Conservation (phyloP, 140 eudicot genomes). For the Cichorium intybus region DNA sequence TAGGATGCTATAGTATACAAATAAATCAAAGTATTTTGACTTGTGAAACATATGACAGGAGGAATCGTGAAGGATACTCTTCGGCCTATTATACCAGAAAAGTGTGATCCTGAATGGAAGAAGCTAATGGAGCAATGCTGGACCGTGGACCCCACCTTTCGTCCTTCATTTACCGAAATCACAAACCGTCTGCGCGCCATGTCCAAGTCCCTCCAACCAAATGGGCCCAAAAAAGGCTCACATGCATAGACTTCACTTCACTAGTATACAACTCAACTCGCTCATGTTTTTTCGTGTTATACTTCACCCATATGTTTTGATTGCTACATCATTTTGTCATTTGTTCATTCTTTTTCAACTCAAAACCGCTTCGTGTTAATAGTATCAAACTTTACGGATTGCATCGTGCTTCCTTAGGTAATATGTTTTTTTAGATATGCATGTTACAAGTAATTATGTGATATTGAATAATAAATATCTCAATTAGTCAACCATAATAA, state of each 20-base stretch:
- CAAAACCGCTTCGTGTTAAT: conserved; percentile 8
- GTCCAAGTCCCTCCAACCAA: conserved; percentile 57
- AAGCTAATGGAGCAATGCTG: conserved; percentile 91
- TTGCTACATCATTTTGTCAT: conserved; percentile 21
- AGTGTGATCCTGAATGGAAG: conserved; percentile 83
- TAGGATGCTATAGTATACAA: too few species aligned
- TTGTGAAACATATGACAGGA: conserved; percentile 35
- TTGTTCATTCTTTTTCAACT: conserved; percentile 34
- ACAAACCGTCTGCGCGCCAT: conserved; percentile 62
- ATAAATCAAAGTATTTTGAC: too few species aligned
- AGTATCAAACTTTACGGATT: conserved; percentile 18
- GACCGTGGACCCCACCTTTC: conserved; percentile 66
- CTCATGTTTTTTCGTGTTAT: conserved; percentile 15
- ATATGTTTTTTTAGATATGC: not conserved
- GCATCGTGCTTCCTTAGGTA: not conserved
- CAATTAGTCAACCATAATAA: too few species aligned
- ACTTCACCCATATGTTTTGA: not conserved
- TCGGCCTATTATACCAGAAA: conserved; percentile 73
- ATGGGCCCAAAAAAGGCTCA: conserved; percentile 37
- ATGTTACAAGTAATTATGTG: too few species aligned
- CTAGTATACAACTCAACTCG: conserved; percentile 10
- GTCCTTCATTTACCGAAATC: conserved; percentile 84
- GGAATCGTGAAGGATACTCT: conserved; percentile 88
- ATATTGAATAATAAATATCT: too few species aligned
- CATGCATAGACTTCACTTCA: not conserved